A percentile compares a stretch with the other conserved stretches of the same genome.
These are phyloP conservation scores for Hevea brasiliensis DNA, from an alignment of 345 rosid species.

Conservation along the genomic window DNA sequence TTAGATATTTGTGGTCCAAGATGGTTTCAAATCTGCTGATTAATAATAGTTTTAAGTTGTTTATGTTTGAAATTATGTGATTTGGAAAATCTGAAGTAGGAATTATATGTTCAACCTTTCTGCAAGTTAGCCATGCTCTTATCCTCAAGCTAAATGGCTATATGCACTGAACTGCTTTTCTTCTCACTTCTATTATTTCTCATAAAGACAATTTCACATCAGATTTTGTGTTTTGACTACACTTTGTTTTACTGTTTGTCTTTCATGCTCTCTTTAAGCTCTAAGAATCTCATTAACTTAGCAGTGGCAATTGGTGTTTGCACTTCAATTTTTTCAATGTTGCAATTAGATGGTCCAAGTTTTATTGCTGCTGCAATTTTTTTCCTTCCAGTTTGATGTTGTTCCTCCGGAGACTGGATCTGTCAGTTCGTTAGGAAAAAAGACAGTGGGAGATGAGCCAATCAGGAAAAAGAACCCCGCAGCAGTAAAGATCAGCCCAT, in stretches of 20 bases:
- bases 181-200: too few species aligned
- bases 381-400: conserved; percentile 74
- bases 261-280: neutral
- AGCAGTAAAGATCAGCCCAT: conserved; percentile 87
- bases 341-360: neutral
- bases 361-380: conserved; percentile 1
- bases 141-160: too few species aligned
- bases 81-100: too few species aligned
- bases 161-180: too few species aligned
- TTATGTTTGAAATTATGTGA: too few species aligned
- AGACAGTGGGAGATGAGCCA: conserved; percentile 56
- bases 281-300: neutral
- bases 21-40: too few species aligned
- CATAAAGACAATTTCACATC: too few species aligned
- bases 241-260: neutral
- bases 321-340: neutral
- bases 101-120: too few species aligned
- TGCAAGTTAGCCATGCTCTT: too few species aligned
- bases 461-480: conserved; percentile 65
- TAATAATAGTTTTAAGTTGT: too few species aligned
- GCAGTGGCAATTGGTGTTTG: neutral
- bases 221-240: too few species aligned
- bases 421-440: conserved; percentile 87
- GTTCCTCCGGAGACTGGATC: conserved; percentile 97
- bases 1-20: too few species aligned